phyloP scores from a whole-genome alignment of 768 basidiomycete genomes.

The Suillus tomentosus region DNA sequence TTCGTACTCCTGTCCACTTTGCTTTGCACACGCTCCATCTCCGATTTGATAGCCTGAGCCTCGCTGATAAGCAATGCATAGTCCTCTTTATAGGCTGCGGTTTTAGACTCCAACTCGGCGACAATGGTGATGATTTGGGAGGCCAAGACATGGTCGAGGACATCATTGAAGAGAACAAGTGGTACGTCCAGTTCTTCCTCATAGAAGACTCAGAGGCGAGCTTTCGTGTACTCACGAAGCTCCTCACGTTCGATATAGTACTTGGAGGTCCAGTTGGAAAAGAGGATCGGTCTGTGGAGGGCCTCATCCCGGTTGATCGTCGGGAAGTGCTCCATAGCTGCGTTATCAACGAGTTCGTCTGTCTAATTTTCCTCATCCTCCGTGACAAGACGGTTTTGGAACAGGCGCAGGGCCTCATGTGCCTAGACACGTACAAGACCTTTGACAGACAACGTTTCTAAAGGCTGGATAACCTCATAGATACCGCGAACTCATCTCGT shows the following conservation, averaged over 20 bases:
- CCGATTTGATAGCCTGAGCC: conserved; percentile 93
- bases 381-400: conserved; percentile 94
- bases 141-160: conserved; percentile 96
- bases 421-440: conserved; percentile 97
- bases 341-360: conserved; percentile 84
- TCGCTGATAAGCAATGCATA: conserved; percentile 96
- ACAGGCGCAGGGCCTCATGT: conserved; percentile 94
- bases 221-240: conserved; percentile 95
- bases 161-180: conserved; percentile 97
- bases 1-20: conserved; percentile 94
- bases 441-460: conserved; percentile 92
- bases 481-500: conserved; percentile 98
- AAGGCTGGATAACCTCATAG: conserved; percentile 92
- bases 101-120: conserved; percentile 88
- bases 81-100: conserved; percentile 93
- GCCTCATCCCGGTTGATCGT: conserved; percentile 89
- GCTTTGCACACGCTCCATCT: conserved; percentile 97
- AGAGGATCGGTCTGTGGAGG: conserved; percentile 85
- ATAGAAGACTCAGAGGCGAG: conserved; percentile 95
- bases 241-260: conserved; percentile 92
- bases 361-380: conserved; percentile 96
- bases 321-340: conserved; percentile 90
- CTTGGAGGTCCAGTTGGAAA: conserved; percentile 99
- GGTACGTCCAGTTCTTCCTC: conserved; percentile 99
- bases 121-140: conserved; percentile 89